These are phyloP conservation scores for Elongisporangium anandrum DNA, from an alignment of 352 stramenopile species.

Conservation along the genomic window DNA sequence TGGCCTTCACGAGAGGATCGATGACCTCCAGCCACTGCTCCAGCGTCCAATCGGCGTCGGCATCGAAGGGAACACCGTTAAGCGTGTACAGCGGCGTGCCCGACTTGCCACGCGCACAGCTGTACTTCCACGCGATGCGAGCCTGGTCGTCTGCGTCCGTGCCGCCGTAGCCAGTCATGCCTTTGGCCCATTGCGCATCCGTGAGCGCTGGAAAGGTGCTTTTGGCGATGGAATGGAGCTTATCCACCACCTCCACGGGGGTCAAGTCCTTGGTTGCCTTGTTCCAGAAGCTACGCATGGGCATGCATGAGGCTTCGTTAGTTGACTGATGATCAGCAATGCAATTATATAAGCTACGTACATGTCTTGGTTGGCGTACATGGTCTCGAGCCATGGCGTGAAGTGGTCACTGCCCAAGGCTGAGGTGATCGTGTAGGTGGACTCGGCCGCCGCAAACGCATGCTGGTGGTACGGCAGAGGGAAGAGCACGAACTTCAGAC, in stretches of 20 bases:
- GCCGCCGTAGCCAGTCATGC: slow-evolving; percentile 73
- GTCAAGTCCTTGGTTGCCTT: slow-evolving; percentile 75
- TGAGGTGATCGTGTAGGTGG: slow-evolving; percentile 59
- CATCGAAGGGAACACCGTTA: slow-evolving; percentile 68
- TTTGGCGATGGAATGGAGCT: slow-evolving; percentile 56
- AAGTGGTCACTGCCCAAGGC: slow-evolving; percentile 54
- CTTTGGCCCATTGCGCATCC: slow-evolving; percentile 57
- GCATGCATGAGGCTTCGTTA: background rate
- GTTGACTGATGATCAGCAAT: background rate
- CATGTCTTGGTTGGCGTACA: slow-evolving; percentile 77
- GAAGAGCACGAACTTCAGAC: slow-evolving; percentile 71
- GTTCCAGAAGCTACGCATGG: slow-evolving; percentile 64
- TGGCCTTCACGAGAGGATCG: slow-evolving; percentile 36
- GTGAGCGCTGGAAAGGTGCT: slow-evolving; percentile 62
- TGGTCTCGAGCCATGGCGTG: slow-evolving; percentile 66
- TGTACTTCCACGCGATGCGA: slow-evolving; percentile 78
- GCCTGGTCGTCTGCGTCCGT: slow-evolving; percentile 56
- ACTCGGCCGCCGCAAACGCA: slow-evolving; percentile 58
- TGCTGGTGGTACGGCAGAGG: slow-evolving; percentile 77
- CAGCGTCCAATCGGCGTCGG: slow-evolving; percentile 38
- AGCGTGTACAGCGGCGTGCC: slow-evolving; percentile 77
- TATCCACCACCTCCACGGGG: slow-evolving; percentile 55
- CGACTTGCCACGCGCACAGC: slow-evolving; percentile 64
- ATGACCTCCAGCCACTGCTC: slow-evolving; percentile 55
- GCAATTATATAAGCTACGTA: slow-evolving; percentile 16